Percentiles rank a stretch among this genome's conserved stretches.
phyloP scores from a whole-genome alignment of 2,329 filamentous ascomycete species.

The Allantophomopsis lycopodina region DNA sequence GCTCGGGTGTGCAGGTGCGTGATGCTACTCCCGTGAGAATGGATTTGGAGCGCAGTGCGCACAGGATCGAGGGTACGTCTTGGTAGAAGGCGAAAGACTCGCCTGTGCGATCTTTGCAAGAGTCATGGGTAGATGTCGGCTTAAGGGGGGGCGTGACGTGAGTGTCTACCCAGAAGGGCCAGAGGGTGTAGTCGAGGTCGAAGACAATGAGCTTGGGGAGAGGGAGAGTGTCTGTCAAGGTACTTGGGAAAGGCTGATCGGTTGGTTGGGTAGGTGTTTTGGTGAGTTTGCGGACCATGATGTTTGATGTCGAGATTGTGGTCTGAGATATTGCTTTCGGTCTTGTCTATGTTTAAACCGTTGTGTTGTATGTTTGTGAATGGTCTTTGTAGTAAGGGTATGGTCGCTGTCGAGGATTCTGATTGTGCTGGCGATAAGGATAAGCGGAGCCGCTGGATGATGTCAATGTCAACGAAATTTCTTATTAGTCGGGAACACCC shows the following conservation, averaged over 20 bases:
- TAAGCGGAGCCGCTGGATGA: no score
- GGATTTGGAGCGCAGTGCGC: slow-evolving; percentile 29
- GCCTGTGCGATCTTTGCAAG: slow-evolving; percentile 38
- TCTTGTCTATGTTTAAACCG: no score
- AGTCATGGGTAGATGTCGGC: slow-evolving; percentile 25
- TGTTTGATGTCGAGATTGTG: not conserved
- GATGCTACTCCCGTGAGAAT: slow-evolving; percentile 60
- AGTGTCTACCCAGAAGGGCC: slow-evolving; percentile 97
- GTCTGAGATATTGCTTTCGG: no score
- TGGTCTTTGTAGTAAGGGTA: no score
- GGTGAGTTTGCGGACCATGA: not conserved
- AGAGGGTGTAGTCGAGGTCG: slow-evolving; percentile 96
- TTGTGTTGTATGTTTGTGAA: no score
- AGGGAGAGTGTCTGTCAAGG: slow-evolving; percentile 35
- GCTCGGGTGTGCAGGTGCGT: slow-evolving; percentile 64
- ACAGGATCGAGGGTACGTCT: slow-evolving; percentile 54
- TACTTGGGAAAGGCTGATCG: slow-evolving; percentile 1
- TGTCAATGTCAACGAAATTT: no score
- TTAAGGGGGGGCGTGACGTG: slow-evolving; percentile 67
- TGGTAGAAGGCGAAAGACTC: slow-evolving; percentile 59
- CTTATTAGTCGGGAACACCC: no score
- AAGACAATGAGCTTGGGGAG: slow-evolving; percentile 80
- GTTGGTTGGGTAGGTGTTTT: not conserved
- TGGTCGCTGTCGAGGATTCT: no score
- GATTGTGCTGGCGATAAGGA: no score